Percentiles rank a stretch among this genome's conserved stretches.
Conservation (phyloP, 305 asterid genomes). For the Plantago rigida region DNA sequence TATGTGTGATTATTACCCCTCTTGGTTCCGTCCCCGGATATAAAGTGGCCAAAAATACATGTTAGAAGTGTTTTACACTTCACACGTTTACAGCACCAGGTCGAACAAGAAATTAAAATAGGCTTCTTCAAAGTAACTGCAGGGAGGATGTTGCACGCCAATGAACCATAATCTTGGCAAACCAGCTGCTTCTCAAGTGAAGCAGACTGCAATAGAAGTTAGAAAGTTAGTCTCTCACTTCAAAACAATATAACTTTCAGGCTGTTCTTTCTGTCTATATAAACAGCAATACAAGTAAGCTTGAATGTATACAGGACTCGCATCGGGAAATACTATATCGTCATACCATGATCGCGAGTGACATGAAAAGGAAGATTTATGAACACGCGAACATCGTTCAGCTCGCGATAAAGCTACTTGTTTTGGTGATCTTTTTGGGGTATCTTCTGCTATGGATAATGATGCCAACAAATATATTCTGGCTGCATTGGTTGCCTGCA, state of each 20-base stretch:
- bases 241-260: neutral
- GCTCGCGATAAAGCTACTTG: slow-evolving; percentile 32
- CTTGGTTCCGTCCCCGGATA: too few relatives aligned
- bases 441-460: slow-evolving; percentile 47
- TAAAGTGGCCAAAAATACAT: too few relatives aligned
- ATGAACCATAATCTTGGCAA: slow-evolving; percentile 20
- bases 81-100: too few relatives aligned
- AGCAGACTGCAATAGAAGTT: slow-evolving; percentile 14
- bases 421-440: slow-evolving; percentile 33
- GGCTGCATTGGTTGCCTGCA: slow-evolving; percentile 44
- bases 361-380: slow-evolving; percentile 8
- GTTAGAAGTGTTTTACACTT: neutral
- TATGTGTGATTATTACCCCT: too few relatives aligned
- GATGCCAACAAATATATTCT: slow-evolving; percentile 52
- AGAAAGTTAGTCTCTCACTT: slow-evolving; percentile 19
- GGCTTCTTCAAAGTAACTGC: slow-evolving; percentile 11
- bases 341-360: slow-evolving; percentile 19
- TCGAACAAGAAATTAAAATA: neutral
- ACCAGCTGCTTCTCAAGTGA: neutral
- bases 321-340: neutral
- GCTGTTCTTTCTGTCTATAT: slow-evolving; percentile 16
- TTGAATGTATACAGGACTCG: slow-evolving; percentile 6
- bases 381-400: slow-evolving; percentile 24
- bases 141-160: slow-evolving; percentile 20
- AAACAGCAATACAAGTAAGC: neutral